Evolutionary conservation across 2,329 filamentous ascomycete genomes (phyloP), one percentile per base, ranked within the genome.

Genomic region (Microdochium nivale): DNA sequence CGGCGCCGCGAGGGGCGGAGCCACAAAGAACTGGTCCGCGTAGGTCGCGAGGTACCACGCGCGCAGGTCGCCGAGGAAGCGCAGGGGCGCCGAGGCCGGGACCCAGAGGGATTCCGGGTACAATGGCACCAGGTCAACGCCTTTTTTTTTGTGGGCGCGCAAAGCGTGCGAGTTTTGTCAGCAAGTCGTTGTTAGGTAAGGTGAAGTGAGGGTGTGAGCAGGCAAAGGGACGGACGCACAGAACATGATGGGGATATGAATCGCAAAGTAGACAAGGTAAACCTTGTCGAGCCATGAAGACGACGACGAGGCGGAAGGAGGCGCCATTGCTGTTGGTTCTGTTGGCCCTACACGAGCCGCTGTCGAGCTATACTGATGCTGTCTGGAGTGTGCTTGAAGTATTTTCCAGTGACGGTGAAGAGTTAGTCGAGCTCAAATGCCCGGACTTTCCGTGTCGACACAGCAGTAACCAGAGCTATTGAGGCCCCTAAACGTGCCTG

Each of bases 1-100:
- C 13, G 69, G 68, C 48, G 67, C 61, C 13, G 60, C 40, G 2
- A 57, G 60, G 10, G 65, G 63, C 33, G 70, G 60, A 30, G 66
- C 59, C 37, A 67, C 62, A 61, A 78, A 74, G 65, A 79, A 77
- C 8, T 77, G 78, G 63, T 83, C 79, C 52, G 77, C 76, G 58
- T 75, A 76, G 11, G 66, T 65, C 33, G 62, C 54, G 44, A 75
- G 63, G 65, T 81, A 81, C 58, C 67, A 71, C 3, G 65, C 53
- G 53, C 76, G 74, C 52, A 80, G 60, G 33, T 64, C 52, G 55
- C 70, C 63, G 47, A 80, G 66, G 55, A 73, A 67, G 62, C 78
- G 72, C 7, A 81, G 65, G 0, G 78, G 78, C 0, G 71, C 62
- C 3, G 62, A 66, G 1, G 69, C 59, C 0, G 67, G 53, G 2